phyloP scores from a whole-genome alignment of 345 rosid genomes.

The Citrus cavaleriei region DNA sequence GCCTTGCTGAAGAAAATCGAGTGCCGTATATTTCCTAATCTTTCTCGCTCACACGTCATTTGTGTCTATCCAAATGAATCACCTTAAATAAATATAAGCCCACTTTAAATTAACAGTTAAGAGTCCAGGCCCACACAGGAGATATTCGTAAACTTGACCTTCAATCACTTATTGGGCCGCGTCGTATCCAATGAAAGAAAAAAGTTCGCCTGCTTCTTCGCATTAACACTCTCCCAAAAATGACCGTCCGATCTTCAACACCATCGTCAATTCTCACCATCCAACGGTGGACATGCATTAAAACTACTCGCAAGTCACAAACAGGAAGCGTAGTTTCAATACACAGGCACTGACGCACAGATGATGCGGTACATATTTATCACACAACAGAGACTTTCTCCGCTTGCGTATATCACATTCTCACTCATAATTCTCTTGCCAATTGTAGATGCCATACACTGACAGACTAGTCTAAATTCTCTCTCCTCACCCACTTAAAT shows the following conservation, averaged over 20 bases:
- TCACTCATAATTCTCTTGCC: too few species aligned
- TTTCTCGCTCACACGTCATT: too few species aligned
- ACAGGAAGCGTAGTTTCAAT: too few species aligned
- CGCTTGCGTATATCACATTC: background rate
- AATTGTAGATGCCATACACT: too few species aligned
- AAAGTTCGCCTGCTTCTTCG: background rate
- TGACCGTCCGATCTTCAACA: background rate
- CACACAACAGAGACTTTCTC: background rate
- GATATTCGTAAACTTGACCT: background rate
- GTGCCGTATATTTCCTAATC: too few species aligned
- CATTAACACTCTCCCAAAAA: background rate
- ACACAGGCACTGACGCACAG: too few species aligned
- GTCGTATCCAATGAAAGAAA: background rate
- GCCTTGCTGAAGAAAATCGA: too few species aligned
- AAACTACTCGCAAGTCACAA: background rate
- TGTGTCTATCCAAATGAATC: background rate
- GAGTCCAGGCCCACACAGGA: background rate
- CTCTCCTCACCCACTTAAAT: background rate
- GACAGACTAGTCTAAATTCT: background rate
- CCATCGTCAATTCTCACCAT: background rate
- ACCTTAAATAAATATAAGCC: background rate
- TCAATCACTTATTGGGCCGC: background rate
- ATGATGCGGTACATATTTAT: too few species aligned
- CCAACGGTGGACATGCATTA: background rate
- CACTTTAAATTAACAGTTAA: background rate